Evolutionary conservation across 805 yeast genomes (phyloP), one percentile per base, ranked within the genome.

Genomic region (Komagataella mondaviorum): DNA sequence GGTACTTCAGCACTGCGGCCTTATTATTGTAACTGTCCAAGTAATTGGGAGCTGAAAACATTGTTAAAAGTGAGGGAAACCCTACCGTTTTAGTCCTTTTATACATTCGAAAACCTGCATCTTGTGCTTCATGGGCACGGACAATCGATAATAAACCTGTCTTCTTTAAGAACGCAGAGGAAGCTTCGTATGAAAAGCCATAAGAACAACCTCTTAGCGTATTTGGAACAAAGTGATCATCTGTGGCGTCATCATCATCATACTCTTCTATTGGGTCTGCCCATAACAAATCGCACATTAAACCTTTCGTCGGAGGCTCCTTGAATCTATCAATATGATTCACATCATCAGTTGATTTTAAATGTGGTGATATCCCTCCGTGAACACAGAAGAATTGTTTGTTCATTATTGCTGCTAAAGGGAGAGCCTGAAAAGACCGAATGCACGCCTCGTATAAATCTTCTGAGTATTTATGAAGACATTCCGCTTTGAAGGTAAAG

Each of bases 111-210:
- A 90, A 91, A 44, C 99, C 99, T 7, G 93, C 90, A 66, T 91
- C 97, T 67, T 91, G 99, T 1, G 97, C 97, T 68, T 91, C 97
- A 65, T 91, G 99, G 1, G 97, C 98, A 53, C 99, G 75, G 48
- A 91, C 88, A 43, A 91, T 78, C n/a, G 89, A 84, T 36, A 91
- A 70, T 44, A 91, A 69, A 20, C 87, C 85, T 45, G 88, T 91
- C 50, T 80, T 72, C 57, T 85, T 84, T 59, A 91, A 71, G 59
- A 91, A 91, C 47, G 77, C 77, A 59, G 93, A 84, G 2, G 84
- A 77, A 0, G 97, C 96, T 59, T 75, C 76, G 65, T 85, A 93
- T 0, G 96, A 81, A 64, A 78, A 91, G 51, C 91, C 88, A 65
- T 81, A 93, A 0, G 97, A 89, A 64, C 98, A 93, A 6, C 98